These are phyloP conservation scores for Scleromitrula shiraiana DNA, from an alignment of 2,329 filamentous ascomycete species.

Conservation along the genomic window DNA sequence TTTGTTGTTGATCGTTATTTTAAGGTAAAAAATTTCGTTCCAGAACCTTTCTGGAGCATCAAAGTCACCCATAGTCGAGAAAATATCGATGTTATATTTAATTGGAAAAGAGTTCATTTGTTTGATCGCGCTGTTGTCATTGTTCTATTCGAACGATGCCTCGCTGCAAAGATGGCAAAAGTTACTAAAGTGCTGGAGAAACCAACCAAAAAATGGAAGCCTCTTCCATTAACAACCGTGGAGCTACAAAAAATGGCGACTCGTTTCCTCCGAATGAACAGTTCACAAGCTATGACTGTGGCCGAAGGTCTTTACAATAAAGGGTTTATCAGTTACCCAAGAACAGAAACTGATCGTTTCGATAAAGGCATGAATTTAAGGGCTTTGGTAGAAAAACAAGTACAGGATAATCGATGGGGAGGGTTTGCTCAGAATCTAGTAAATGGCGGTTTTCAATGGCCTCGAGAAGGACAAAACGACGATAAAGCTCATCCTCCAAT, in stretches of 20 bases:
- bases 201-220: conserved; percentile 89
- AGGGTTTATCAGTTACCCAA: conserved; percentile 94
- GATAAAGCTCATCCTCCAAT: conserved; percentile 97
- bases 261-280: conserved; percentile 79
- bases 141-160: conserved; percentile 78
- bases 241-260: conserved; percentile 95
- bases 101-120: conserved; percentile 72
- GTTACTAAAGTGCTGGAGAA: conserved; percentile 84
- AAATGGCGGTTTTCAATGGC: conserved; percentile 70
- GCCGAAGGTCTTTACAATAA: conserved; percentile 87
- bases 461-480: conserved; percentile 77
- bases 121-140: conserved; percentile 80
- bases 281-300: conserved; percentile 79
- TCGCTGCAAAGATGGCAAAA: conserved; percentile 66
- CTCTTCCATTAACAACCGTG: conserved; percentile 86
- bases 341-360: conserved; percentile 95
- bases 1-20: conserved; percentile 97
- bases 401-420: conserved; percentile 69
- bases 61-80: conserved; percentile 74
- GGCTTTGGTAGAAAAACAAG: conserved; percentile 75
- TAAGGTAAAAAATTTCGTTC: conserved; percentile 85
- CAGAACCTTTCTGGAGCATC: conserved; percentile 89
- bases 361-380: conserved; percentile 81
- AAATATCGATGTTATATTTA: conserved; percentile 71
- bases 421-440: conserved; percentile 67